These are phyloP conservation scores for Capsicum rhomboideum DNA, from an alignment of 257 asterid species.

Conservation along the genomic window DNA sequence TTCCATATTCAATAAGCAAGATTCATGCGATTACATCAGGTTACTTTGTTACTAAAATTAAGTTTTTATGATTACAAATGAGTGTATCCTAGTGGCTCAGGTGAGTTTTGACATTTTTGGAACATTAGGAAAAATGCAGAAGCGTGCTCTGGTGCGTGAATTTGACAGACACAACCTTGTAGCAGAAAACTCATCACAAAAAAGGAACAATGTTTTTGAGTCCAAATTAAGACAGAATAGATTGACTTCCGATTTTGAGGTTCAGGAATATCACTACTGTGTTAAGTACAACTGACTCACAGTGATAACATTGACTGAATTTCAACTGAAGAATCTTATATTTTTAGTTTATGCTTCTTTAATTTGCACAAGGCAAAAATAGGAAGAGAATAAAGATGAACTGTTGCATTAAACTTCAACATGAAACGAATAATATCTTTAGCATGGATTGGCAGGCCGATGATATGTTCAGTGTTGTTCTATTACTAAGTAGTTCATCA, in stretches of 20 bases:
- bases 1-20: not conserved
- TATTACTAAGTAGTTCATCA: not conserved
- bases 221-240: not conserved
- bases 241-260: not conserved
- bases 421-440: not conserved
- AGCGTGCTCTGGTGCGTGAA: too few species aligned
- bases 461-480: not conserved
- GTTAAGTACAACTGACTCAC: not conserved
- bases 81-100: not conserved
- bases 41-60: not conserved
- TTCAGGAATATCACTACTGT: not conserved
- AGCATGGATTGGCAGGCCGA: not conserved
- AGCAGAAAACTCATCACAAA: not conserved
- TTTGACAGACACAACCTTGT: not conserved
- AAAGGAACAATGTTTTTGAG: not conserved
- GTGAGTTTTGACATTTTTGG: not conserved
- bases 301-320: not conserved
- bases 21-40: not conserved
- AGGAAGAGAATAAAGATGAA: not conserved
- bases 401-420: not conserved
- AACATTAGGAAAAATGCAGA: too few species aligned
- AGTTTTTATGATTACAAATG: not conserved
- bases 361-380: not conserved
- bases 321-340: not conserved
- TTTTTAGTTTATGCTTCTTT: not conserved